Conservation (phyloP, 148 eudicot species). For the Rhododendron ferrugineum region DNA sequence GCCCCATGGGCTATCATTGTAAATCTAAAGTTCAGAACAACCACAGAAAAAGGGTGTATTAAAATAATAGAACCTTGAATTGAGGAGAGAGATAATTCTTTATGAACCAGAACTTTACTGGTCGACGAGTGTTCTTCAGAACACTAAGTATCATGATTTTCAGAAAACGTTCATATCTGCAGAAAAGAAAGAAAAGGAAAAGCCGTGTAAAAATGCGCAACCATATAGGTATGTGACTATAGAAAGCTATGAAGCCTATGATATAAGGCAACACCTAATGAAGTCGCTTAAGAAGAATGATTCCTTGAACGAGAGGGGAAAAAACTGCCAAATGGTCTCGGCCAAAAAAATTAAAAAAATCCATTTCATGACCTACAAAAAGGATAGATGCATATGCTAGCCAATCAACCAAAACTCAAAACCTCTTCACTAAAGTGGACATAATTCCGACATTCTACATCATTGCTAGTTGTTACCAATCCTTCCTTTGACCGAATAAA, state of each 20-base stretch:
- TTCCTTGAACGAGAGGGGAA: background rate
- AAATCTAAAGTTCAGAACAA: background rate
- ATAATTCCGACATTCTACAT: background rate
- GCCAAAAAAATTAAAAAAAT: background rate
- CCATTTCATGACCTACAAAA: background rate
- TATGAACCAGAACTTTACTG: conserved; percentile 97
- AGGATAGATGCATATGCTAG: background rate
- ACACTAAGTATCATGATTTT: conserved; percentile 95
- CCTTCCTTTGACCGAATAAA: background rate
- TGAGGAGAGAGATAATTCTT: conserved; percentile 97
- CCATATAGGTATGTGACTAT: background rate
- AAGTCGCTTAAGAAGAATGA: background rate
- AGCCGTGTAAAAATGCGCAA: background rate
- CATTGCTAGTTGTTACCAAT: background rate
- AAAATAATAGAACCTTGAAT: conserved; percentile 59
- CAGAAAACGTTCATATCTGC: conserved; percentile 91
- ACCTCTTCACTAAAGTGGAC: background rate
- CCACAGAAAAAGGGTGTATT: background rate
- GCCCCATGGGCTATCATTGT: background rate
- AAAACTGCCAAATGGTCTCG: background rate
- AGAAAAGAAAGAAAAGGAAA: background rate
- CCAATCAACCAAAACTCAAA: background rate
- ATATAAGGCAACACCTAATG: background rate
- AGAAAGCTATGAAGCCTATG: background rate
- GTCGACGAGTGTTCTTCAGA: conserved; percentile 77